A percentile compares a stretch with the other conserved stretches of the same genome.
These are phyloP conservation scores for Tephrocybe sp. DNA, from an alignment of 768 basidiomycete species.

Conservation along the genomic window DNA sequence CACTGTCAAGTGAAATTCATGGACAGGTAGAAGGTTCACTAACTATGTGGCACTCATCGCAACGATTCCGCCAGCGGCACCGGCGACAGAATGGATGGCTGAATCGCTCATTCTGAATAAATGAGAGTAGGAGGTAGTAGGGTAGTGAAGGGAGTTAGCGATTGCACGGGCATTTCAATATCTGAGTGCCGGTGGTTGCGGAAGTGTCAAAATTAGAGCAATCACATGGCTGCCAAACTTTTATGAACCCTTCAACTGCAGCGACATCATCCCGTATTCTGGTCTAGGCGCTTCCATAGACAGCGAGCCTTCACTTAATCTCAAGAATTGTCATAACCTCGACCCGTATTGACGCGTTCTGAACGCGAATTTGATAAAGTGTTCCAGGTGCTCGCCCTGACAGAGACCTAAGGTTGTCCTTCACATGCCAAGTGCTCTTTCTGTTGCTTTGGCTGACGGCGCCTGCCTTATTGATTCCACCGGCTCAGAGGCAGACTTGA, in stretches of 20 bases:
- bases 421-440: conserved; percentile 19
- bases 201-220: conserved; percentile 2
- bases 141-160: background rate
- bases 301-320: too few species aligned
- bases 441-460: conserved; percentile 32
- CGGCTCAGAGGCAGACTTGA: conserved; percentile 27
- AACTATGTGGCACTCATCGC: conserved; percentile 93
- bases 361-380: too few species aligned
- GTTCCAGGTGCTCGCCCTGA: background rate
- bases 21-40: conserved; percentile 33
- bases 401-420: too few species aligned
- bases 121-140: background rate
- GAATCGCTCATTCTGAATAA: conserved; percentile 62
- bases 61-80: conserved; percentile 83
- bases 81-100: conserved; percentile 81
- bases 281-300: background rate
- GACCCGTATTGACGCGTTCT: background rate
- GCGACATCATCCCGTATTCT: background rate
- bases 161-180: background rate
- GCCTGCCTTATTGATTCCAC: conserved; percentile 35
- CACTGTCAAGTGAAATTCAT: conserved; percentile 3
- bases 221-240: too few species aligned
- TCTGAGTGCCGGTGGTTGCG: conserved; percentile 6
- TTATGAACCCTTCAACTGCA: background rate
- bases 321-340: background rate